Evolutionary conservation across 2,329 filamentous ascomycete genomes (phyloP), one percentile per base, ranked within the genome.

Genomic region (Xylariaceae sp.): DNA sequence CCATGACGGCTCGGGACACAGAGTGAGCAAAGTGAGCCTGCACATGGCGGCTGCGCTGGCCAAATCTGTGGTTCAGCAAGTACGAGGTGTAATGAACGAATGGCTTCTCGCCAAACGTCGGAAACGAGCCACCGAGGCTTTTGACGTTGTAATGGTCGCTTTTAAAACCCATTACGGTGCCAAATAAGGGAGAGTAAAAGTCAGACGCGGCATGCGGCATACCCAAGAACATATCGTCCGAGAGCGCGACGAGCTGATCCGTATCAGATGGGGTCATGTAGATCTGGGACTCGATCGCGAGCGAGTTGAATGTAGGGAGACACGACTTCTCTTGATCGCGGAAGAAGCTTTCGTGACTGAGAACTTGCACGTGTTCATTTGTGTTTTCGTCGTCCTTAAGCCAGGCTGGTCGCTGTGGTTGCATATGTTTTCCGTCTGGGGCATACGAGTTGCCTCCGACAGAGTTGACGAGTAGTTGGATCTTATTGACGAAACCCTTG

Each of bases 1-100:
- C 55, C 44, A 61, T 60, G 3, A 69, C 64, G 9, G 54, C 59
- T 1, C 66, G 60, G 3, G 64, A 66, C 3, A 69, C 47, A 2
- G 66, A 68, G 42, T 70, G 67, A 1, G 59, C 60, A 37, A 70
- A 69, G 43, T 69, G 67, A 2, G 64, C 62, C 41, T 70, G 67
- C 4, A 65, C 66, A 41, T 64, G 65, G 24, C 66, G 63, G 41
- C 67, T 63, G n/a, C 67, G 64, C 13, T 63, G 55, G n/a, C 67
- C 67, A 44, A 70, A 70, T 2, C 66, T 55, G n/a, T 64, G 60
- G 45, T 70, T 70, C 8, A 69, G 51, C 13, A 70, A 56, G 57
- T 65, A 70, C 0, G 66, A 69, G 0, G 66, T 68, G 52, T 69
- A 69, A 39, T 68, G 66, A 7, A 67, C 56, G 42, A 65, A 68